Evolutionary conservation across 768 basidiomycete genomes (phyloP), one percentile per base, ranked within the genome.

Genomic region (Dacryopinax primogenitus): DNA sequence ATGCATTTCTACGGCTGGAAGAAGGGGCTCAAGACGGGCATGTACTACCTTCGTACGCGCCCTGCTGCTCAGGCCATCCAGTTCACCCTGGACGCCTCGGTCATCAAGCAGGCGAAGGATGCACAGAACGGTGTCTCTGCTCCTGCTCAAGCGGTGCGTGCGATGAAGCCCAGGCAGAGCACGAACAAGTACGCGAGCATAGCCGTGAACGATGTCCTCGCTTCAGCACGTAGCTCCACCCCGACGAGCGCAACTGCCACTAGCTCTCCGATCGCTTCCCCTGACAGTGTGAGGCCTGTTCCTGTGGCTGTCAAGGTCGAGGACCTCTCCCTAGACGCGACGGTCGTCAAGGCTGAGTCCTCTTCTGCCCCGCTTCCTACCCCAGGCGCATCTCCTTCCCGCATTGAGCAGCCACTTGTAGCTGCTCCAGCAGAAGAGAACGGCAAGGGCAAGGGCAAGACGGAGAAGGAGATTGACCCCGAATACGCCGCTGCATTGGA

Each of bases 1-100:
- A 93, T 93, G 92, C 92, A 94, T 76, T 95, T 94, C 80, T 97
- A 97, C 74, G 96, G 93, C n/a, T 98, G 96, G 96, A 95, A 95
- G 83, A 92, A 92, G 78, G 96, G 96, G 34, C 78, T 99, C 72
- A 99, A 99, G 84, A 99, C 96, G 0, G 96, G 95, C 70, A 94
- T 95, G 90, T 93, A 92, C 78, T 98, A 99, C 76, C 82, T 99
- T 62, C 85, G 96, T 64, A 97, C 96, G 35, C 84, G 91, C 63
- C 91, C 96, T 3, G 93, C 94, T 9, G 90, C 92, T 13, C 87
- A 92, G 72, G 96, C 96, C 62, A 94, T 95, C 74, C 92, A 99
- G 78, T 97, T 99, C 80, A 99, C 96, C 11, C 84, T 98, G 66
- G 93, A 95, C 74, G 86, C 89, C 74, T 82, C 78, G 36, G 76